Base-by-base conservation (phyloP, 1,139 yeast genomes). In the Saccharomyces hybrid region DNA sequence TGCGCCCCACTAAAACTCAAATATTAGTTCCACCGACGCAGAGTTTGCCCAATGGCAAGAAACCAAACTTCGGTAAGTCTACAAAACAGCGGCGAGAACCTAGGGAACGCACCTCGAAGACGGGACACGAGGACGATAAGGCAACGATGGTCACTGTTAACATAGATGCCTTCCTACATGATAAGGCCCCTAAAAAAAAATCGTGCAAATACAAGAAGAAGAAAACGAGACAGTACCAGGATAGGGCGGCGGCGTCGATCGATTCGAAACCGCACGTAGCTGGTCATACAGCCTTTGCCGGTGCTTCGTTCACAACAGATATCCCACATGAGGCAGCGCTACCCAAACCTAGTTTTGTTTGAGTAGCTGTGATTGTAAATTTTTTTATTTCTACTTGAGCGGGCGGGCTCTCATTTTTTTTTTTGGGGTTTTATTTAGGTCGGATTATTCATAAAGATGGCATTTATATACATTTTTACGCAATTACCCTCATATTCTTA, bases 21-120 rank as follows among this genome's bases (percentile, higher is more conserved):
- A 9, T 41, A 26, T 41, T 49, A 49, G 31, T 56, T 34, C 60
- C 62, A 38, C 53, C 56, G 47, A 54, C 62, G 44, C 64, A 62
- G 48, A 54, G 57, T n/a, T 55, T 62, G 41, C 65, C 65, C 27
- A 62, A 60, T 32, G 65, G 65, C 27, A 63, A 58, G 46, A 59
- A 54, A 34, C 65, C 65, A 3, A 55, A 60, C 50, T 62, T 62
- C 51, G 63, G 63, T 6, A 53, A 50, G 44, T 50, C 58, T 34
- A 54, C 47, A 11, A 31, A 29, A 38, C 25, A 46, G 25, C 31
- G 11, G 4, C 41, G 14, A 14, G 49, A 38, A 19, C 44, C 44
- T 11, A 38, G 44, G 9, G 26, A 38, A 8, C 25, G 44, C 44
- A 11, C 44, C 13, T 9, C 44, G 25, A 38, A 13, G 44, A 19